A percentile compares a stretch with the other conserved stretches of the same genome.
These are phyloP conservation scores for Spathaspora gorwiae DNA, from an alignment of 805 yeast genomes.

Conservation along the genomic window DNA sequence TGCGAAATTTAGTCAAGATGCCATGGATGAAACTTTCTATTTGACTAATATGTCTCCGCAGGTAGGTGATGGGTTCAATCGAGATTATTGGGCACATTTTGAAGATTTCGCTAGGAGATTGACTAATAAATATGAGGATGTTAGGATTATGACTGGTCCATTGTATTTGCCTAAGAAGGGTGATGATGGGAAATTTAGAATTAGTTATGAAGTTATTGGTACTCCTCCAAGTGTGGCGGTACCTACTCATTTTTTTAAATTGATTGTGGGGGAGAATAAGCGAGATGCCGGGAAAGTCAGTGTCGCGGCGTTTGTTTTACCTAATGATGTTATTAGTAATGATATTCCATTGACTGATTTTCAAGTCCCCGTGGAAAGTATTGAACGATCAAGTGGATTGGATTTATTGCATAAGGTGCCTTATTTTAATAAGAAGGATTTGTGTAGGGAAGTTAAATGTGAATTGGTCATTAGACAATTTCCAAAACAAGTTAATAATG, in stretches of 20 bases:
- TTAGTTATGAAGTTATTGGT: conserved; percentile 88
- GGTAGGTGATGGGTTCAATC: conserved; percentile 94
- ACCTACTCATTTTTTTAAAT: conserved; percentile 94
- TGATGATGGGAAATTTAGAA: conserved; percentile 81
- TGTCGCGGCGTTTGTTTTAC: conserved; percentile 90
- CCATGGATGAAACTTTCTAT: conserved; percentile 93
- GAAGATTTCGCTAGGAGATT: conserved; percentile 83
- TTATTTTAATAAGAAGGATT: conserved; percentile 46
- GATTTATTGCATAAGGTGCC: conserved; percentile 73
- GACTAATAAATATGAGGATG: conserved; percentile 65
- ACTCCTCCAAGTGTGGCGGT: conserved; percentile 96
- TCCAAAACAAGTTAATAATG: conserved; percentile 33
- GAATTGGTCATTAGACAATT: conserved; percentile 80
- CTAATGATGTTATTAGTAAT: conserved; percentile 78
- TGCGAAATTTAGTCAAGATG: conserved; percentile 83
- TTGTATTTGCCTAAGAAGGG: conserved; percentile 75
- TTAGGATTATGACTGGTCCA: conserved; percentile 91
- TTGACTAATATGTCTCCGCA: conserved; percentile 94
- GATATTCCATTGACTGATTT: conserved; percentile 64
- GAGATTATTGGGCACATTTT: conserved; percentile 96
- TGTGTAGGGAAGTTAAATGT: conserved; percentile 81
- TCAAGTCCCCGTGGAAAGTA: conserved; percentile 84
- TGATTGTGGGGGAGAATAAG: conserved; percentile 73
- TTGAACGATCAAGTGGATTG: conserved; percentile 83
- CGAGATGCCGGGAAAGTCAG: conserved; percentile 45